A percentile compares a stretch with the other conserved stretches of the same genome.
Conservation (phyloP, 192 early-diverging fungal genomes). For the Fimicolochytrium jonesii region DNA sequence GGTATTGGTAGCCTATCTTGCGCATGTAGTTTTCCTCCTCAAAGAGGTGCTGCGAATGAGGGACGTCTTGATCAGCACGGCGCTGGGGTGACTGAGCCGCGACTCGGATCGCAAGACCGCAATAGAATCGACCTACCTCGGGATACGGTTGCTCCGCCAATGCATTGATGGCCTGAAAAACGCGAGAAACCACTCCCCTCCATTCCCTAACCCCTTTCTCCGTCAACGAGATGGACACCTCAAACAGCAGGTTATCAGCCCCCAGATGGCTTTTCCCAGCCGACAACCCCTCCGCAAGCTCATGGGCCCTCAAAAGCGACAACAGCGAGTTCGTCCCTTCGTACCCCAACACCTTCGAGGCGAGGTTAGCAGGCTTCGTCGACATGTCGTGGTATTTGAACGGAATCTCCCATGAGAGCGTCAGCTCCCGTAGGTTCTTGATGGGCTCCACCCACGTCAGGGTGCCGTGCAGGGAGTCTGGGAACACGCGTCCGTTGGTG, state of each 20-base stretch:
- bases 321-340: slow-evolving; percentile 34
- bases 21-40: slow-evolving; percentile 32
- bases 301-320: slow-evolving; percentile 22
- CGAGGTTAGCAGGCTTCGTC: slow-evolving; percentile 26
- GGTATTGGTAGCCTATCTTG: slow-evolving; percentile 34
- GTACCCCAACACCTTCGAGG: slow-evolving; percentile 29
- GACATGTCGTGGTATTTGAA: slow-evolving; percentile 21
- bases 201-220: slow-evolving; percentile 26
- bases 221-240: slow-evolving; percentile 32
- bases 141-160: slow-evolving; percentile 18
- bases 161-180: slow-evolving; percentile 16
- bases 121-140: not conserved
- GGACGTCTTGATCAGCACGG: not conserved
- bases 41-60: slow-evolving; percentile 26
- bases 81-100: not conserved
- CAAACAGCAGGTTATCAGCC: slow-evolving; percentile 28
- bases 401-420: slow-evolving; percentile 37
- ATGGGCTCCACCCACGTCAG: slow-evolving; percentile 37
- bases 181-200: slow-evolving; percentile 17
- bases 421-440: slow-evolving; percentile 32
- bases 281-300: slow-evolving; percentile 29
- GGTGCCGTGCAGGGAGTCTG: slow-evolving; percentile 18
- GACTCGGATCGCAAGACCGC: not conserved
- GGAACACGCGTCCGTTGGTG: not conserved
- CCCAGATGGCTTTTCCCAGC: slow-evolving; percentile 28